Conservation (phyloP, 2,329 filamentous ascomycete species). For the Alternaria incomplexa region DNA sequence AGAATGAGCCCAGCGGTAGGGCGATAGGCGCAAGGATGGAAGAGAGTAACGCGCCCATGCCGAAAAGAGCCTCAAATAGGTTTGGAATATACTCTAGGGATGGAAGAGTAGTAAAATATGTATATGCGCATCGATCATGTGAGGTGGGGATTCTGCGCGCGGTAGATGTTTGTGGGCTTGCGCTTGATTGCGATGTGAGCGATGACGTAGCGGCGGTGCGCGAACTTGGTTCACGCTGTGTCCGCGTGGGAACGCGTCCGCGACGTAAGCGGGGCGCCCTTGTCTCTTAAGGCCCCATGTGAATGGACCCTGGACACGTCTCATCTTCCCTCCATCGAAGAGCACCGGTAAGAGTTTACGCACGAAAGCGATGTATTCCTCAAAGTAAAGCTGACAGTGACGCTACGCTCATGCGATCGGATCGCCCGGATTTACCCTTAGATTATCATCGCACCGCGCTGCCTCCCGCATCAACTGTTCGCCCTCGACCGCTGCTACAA, state of each 20-base stretch:
- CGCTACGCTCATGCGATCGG: neutral
- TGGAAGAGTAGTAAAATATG: neutral
- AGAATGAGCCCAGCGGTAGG: conserved; percentile 61
- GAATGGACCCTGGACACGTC: neutral
- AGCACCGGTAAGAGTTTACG: neutral
- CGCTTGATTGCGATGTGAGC: conserved; percentile 7
- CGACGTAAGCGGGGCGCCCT: neutral
- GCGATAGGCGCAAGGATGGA: conserved; percentile 39
- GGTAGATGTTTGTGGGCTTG: neutral
- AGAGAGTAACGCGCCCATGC: conserved; percentile 38
- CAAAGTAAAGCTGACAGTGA: neutral
- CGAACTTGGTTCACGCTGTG: conserved; percentile 9
- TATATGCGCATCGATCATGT: conserved; percentile 1
- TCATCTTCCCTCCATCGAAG: neutral
- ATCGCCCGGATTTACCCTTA: neutral
- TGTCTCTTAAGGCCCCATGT: neutral
- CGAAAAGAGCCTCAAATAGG: neutral
- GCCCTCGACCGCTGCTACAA: neutral
- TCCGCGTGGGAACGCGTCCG: neutral
- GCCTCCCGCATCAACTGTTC: neutral
- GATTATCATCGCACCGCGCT: neutral
- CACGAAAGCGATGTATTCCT: neutral
- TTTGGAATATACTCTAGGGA: neutral
- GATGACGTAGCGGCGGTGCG: conserved; percentile 7
- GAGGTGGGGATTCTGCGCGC: neutral